Base-by-base conservation (phyloP, 2,329 filamentous ascomycete genomes). In the Tothia fuscella region DNA sequence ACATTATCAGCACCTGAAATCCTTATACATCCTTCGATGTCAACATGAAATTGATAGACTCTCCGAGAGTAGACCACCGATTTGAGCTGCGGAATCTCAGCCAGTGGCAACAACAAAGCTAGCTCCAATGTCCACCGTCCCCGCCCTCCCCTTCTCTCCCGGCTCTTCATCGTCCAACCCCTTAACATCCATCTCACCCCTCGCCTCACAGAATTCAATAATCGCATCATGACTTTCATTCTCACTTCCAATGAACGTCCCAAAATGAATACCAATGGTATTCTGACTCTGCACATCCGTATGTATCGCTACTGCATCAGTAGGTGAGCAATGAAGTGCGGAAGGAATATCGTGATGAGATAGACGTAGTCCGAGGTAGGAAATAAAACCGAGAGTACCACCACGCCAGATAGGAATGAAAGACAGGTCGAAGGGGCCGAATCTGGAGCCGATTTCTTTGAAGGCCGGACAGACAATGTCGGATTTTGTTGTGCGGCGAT, bases 381-480 rank as follows among this genome's bases (percentile, higher is more conserved):
- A 44, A 16, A 44, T 41, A 13, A 44, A 44, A 3, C 42, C 36
- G 7, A 44, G 26, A 25, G 21, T 44, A 7, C 42, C 42, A 20
- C 42, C 42, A 7, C 42, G 42, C 42, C 42, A 44, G 16, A 44
- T 44, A 7, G 42, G 42, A 4, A 44, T 26, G 36, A 44, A 44
- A 22, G 42, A 44, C 14, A 44, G 25, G 33, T 44, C 42, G 28
- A 44, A 44, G 17, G 35, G 35, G 14, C 24, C 13, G 36, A 44
- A 44, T 14, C 14, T 39, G 1, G 17, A 13, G 2, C 42, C 42
- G 31, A 42, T 42, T 35, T 42, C 30, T 26, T 26, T 43, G 36
- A 44, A 44, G 3, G 36, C 42, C 13, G 42, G 42, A 31, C 42
- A 44, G 19, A 22, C 34, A 14, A 19, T n/a, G 2, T 20, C 13